phyloP scores from a whole-genome alignment of 345 rosid species.

The Sonneratia caseolaris region DNA sequence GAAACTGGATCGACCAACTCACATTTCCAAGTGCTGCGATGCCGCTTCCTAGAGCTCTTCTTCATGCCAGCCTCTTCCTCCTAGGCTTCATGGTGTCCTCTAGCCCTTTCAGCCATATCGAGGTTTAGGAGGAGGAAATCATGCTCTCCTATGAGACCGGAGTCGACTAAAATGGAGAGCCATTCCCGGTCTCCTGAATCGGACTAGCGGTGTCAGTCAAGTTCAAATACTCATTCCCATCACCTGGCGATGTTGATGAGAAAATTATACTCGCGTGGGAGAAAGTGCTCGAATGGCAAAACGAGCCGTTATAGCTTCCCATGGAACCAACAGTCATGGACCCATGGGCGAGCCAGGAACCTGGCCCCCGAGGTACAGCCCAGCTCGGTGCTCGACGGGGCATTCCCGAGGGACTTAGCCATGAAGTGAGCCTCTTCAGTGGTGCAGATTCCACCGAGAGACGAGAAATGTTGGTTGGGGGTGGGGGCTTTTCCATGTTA shows the following conservation, averaged over 20 bases:
- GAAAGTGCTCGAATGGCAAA: conserved; percentile 9
- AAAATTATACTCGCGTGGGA: neutral
- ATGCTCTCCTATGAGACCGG: conserved; percentile 2
- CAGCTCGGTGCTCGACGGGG: conserved; percentile 12
- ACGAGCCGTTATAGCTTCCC: conserved; percentile 9
- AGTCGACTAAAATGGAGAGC: neutral
- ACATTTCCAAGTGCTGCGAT: conserved; percentile 32
- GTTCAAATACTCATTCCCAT: conserved; percentile 21
- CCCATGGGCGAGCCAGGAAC: conserved; percentile 28
- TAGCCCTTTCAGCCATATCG: neutral
- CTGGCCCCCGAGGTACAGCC: conserved; percentile 12
- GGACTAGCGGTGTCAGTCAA: conserved; percentile 8
- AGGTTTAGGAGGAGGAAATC: neutral
- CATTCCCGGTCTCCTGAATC: neutral
- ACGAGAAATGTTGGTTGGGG: too few species aligned
- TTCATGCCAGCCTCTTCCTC: conserved; percentile 26
- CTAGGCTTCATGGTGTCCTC: conserved; percentile 15
- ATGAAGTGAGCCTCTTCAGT: conserved; percentile 71
- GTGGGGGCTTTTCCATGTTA: too few species aligned
- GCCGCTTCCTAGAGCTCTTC: conserved; percentile 39
- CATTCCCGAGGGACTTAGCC: conserved; percentile 48
- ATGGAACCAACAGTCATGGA: conserved; percentile 17
- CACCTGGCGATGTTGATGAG: conserved; percentile 14
- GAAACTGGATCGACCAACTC: conserved; percentile 16
- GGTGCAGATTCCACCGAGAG: conserved; percentile 42